Conservation (phyloP, 345 rosid genomes). For the Populus euphratica region DNA sequence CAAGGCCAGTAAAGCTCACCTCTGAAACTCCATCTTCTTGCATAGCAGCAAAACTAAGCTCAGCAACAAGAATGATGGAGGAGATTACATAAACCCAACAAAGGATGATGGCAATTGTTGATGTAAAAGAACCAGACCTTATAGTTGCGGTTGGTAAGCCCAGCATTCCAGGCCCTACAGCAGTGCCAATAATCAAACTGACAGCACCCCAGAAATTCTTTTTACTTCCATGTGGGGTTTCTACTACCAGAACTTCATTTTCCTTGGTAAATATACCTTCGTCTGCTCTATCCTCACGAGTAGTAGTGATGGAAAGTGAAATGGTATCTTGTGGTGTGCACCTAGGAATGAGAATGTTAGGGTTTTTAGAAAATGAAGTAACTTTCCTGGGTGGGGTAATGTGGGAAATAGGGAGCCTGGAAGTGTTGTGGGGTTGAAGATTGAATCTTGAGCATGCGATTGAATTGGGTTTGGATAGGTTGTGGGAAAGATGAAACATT, state of each 20-base stretch:
- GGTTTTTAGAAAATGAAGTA: not conserved
- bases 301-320: not conserved
- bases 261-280: not conserved
- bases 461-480: conserved; percentile 5
- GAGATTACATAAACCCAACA: conserved; percentile 86
- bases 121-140: conserved; percentile 71
- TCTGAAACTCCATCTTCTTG: conserved; percentile 69
- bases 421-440: not conserved
- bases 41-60: conserved; percentile 85
- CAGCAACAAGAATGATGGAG: conserved; percentile 81
- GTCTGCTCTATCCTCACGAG: not conserved
- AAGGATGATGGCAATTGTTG: conserved; percentile 54
- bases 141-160: conserved; percentile 83
- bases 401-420: conserved; percentile 6
- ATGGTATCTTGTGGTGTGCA: not conserved
- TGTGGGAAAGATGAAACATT: conserved; percentile 17
- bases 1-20: conserved; percentile 86
- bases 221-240: conserved; percentile 14
- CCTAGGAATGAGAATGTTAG: conserved; percentile 4
- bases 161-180: conserved; percentile 92
- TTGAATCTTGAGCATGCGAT: conserved; percentile 17
- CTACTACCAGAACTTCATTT: not conserved
- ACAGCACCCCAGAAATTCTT: conserved; percentile 94
- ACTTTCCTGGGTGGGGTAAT: conserved; percentile 1
- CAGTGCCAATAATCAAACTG: conserved; percentile 80